Base-by-base conservation (phyloP, 202 grass and related monocot genomes). In the Panicum hallii region DNA sequence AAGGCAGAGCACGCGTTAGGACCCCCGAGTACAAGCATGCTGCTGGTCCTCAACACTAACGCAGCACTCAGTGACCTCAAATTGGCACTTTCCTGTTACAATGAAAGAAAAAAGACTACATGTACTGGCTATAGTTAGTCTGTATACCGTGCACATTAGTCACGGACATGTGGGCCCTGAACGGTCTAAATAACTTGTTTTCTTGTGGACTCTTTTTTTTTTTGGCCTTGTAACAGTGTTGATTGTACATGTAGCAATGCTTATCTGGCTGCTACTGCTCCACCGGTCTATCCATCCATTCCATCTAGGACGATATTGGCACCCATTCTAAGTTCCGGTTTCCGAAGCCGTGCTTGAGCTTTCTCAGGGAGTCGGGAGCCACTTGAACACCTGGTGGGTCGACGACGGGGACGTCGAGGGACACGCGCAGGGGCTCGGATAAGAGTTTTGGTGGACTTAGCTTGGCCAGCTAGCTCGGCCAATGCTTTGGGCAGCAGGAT, bases 1-100 rank as follows among this genome's bases (percentile, higher is more conserved):
- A 84, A 77, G 76, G 76, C 61, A 14, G 54, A 48, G 85, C 84
- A 84, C 63, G 88, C 80, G 70, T 71, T 52, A 54, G 47, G 80
- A 80, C 61, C 84, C 84, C 53, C 43, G 83, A 79, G 50, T 79
- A 63, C 52, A 22, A 50, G 34, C 75, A 62, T 30, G 84, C 44
- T n/a, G 36, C 36, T 19, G 46, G 63, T 15, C 62, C 46, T 15
- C 5, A 9, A n/a, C 26, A 13, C 53, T 72, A 17, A 36, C 10
- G 22, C 47, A 36, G 41, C 60, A 56, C 13, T 7, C 36, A 30
- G 5, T 5, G 22, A 30, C 19, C 74, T 52, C 47, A 56, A 36
- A 63, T 11, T 38, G 28, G 66, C 75, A 52, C 66, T 40, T 72
- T 47, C 9, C 41, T 73, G 56, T 10, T 15, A 11, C 53, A 7